phyloP scores from a whole-genome alignment of 1,139 yeast species.

The Suhomyces anneliseae region DNA sequence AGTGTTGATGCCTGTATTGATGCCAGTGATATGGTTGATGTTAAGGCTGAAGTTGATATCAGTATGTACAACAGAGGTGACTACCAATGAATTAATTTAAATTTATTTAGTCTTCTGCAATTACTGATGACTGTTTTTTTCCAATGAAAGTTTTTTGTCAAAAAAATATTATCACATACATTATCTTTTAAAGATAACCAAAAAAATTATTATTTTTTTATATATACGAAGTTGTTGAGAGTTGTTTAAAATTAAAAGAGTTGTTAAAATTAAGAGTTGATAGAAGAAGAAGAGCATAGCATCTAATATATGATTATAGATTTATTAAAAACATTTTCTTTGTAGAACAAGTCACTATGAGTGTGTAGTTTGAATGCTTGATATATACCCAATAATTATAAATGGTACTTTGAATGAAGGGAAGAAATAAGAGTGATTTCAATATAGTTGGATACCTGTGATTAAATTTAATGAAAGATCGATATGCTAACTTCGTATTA shows the following conservation, averaged over 20 bases:
- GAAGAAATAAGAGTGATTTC: too few relatives aligned
- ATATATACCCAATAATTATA: too few relatives aligned
- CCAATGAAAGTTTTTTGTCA: too few relatives aligned
- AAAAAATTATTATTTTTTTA: too few relatives aligned
- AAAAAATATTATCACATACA: too few relatives aligned
- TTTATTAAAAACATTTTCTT: neutral
- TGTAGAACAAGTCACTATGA: neutral
- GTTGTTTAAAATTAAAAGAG: neutral
- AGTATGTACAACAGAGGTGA: slow-evolving; percentile 90
- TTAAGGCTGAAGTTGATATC: slow-evolving; percentile 88
- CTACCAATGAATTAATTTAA: slow-evolving; percentile 31
- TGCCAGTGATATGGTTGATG: slow-evolving; percentile 53
- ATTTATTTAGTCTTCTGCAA: neutral
- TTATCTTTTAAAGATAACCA: neutral
- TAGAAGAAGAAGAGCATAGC: neutral
- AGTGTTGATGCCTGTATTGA: slow-evolving; percentile 50
- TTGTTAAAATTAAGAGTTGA: neutral
- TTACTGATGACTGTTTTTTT: too few relatives aligned
- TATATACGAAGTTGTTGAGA: neutral
- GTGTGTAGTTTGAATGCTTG: too few relatives aligned
- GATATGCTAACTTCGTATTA: too few relatives aligned
- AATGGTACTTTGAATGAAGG: too few relatives aligned
- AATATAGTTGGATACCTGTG: too few relatives aligned
- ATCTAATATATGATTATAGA: neutral
- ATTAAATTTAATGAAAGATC: too few relatives aligned